A percentile compares a stretch with the other conserved stretches of the same genome.
These are phyloP conservation scores for Tephrocybe sp. DNA, from an alignment of 768 basidiomycete genomes.

Conservation along the genomic window DNA sequence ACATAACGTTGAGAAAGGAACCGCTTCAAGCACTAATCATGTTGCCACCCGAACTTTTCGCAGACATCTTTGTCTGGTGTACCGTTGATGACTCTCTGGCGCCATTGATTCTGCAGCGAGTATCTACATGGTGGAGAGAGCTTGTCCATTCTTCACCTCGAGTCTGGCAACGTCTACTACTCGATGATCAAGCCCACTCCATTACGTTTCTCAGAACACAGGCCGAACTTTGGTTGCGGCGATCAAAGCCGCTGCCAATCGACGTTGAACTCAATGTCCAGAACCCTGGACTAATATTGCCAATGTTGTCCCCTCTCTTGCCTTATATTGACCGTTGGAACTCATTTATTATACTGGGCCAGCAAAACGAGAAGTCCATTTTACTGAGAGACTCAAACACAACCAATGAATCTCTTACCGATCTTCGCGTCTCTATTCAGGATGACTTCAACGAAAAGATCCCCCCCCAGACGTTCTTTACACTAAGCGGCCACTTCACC, in stretches of 20 bases:
- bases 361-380: constrained; percentile 34
- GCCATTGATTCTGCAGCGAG: constrained; percentile 48
- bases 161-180: constrained; percentile 58
- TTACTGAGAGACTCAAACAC: constrained; percentile 24
- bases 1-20: no score
- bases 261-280: constrained; percentile 51
- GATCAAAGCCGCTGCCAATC: constrained; percentile 54
- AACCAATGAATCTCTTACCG: constrained; percentile 27
- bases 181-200: constrained; percentile 42
- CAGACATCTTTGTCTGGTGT: constrained; percentile 56
- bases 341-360: constrained; percentile 43
- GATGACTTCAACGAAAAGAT: constrained; percentile 32
- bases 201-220: constrained; percentile 42
- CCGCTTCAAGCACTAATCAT: constrained; percentile 21
- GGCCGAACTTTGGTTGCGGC: constrained; percentile 52
- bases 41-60: constrained; percentile 54
- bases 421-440: constrained; percentile 38
- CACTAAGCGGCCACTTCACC: constrained; percentile 24
- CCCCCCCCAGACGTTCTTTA: constrained; percentile 30
- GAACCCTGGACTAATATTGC: constrained; percentile 52
- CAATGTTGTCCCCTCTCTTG: constrained; percentile 65
- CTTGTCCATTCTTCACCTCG: constrained; percentile 53
- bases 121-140: constrained; percentile 61
- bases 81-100: constrained; percentile 43
- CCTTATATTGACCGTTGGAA: constrained; percentile 59